A percentile compares a stretch with the other conserved stretches of the same genome.
Conservation (phyloP, 495 filamentous ascomycete species). For the Aspergillus conjunctus region DNA sequence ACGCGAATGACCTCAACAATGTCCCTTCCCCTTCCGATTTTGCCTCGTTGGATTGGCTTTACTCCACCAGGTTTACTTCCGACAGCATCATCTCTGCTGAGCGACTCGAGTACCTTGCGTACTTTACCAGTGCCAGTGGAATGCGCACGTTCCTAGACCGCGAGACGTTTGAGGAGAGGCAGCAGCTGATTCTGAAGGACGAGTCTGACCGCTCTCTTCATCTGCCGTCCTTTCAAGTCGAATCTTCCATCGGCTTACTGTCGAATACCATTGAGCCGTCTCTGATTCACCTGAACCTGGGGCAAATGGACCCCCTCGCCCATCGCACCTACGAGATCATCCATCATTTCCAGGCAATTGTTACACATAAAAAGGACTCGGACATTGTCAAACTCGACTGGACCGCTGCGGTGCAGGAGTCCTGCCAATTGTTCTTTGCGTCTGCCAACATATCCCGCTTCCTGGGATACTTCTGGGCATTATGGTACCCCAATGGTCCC, state of each 20-base stretch:
- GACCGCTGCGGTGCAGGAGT: slow-evolving; percentile 5
- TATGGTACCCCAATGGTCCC: slow-evolving; percentile 32
- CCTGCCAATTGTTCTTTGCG: slow-evolving; percentile 20
- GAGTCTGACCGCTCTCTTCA: background rate
- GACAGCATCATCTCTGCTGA: slow-evolving; percentile 26
- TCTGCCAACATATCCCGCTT: slow-evolving; percentile 25
- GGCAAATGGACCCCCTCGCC: slow-evolving; percentile 7
- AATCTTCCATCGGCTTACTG: background rate
- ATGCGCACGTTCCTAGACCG: slow-evolving; percentile 30
- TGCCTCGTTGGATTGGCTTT: slow-evolving; percentile 26
- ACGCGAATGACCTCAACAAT: slow-evolving; percentile 4
- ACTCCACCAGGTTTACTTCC: slow-evolving; percentile 16
- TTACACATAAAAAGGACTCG: slow-evolving; percentile 17
- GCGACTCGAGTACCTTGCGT: slow-evolving; percentile 28
- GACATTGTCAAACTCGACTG: slow-evolving; percentile 25
- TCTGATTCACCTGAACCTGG: slow-evolving; percentile 3
- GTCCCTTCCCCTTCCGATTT: slow-evolving; percentile 23
- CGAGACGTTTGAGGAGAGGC: slow-evolving; percentile 24
- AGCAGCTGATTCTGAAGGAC: slow-evolving; percentile 18
- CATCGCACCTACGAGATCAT: slow-evolving; percentile 23
- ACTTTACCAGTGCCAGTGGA: slow-evolving; percentile 31
- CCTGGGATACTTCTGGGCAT: slow-evolving; percentile 30
- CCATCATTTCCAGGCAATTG: slow-evolving; percentile 14
- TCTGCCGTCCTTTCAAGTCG: background rate
- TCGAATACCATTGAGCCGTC: slow-evolving; percentile 13